Base-by-base conservation (phyloP, 805 yeast species). In the Barnettozyma wickerhamii region DNA sequence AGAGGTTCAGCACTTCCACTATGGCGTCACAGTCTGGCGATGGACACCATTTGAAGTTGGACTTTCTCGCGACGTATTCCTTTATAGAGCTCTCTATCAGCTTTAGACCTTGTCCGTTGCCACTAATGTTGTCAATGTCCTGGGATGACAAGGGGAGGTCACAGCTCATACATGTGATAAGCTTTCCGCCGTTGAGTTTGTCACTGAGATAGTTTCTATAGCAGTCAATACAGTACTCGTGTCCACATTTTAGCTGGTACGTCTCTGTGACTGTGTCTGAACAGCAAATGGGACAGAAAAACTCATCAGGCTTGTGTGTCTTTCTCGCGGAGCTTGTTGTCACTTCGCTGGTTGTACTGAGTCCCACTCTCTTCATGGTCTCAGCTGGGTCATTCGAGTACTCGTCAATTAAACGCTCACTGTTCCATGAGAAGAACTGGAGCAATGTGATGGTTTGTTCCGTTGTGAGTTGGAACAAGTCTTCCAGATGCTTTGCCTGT, bases 11-110 rank as follows among this genome's bases (percentile, higher is more conserved):
- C 0, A 52, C 39, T 33, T 71, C 72, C 26, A 87, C 71, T 19
- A 86, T 70, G 33, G 72, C 64, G 32, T 71, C 68, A 58, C 96
- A 85, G 55, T 84, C 95, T 0, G 90, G 81, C 1, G 84, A 81
- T 0, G 96, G 96, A 60, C 98, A 90, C 84, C 88, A 81, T 49
- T 74, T 75, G 51, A 71, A 78, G 34, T 68, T 55, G 38, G 65
- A 59, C 43, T 74, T 71, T 35, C 72, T 68, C 13, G 73, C 73
- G n/a, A 82, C 73, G 52, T 71, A 81, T 20, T 68, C 59, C 42
- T 66, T 74, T 7, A 79, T 56, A 0, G 72, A 65, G 13, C 63
- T 63, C 27, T 56, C 51, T 48, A 66, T 51, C 10, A 64, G 47
- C 39, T 55, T 55, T 1, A 38, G 42, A 42, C 66, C 56, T 6